Evolutionary conservation across 495 filamentous ascomycete genomes (phyloP), one percentile per base, ranked within the genome.

Genomic region (Penicillium desertorum): DNA sequence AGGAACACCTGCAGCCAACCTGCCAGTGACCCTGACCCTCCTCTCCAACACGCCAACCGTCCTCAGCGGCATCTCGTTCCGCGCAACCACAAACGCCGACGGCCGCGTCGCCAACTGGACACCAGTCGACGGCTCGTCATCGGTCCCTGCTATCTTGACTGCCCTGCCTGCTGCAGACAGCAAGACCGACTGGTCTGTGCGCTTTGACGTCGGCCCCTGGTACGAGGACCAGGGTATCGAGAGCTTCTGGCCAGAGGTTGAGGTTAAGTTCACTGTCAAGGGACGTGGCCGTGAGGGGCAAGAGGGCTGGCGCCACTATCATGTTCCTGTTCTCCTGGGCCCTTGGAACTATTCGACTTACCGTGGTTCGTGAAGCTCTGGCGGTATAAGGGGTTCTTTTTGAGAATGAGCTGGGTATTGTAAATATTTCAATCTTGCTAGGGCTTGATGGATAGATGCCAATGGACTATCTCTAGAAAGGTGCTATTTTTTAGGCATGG

Each of bases 281-380:
- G 75, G 76, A 37, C 69, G 76, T 23, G 76, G 76, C 3, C 71
- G 72, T 29, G 79, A 81, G 47, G 85, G 77, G 12, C 81, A 88
- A 79, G 76, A 77, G 52, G 78, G 76, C 45, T 86, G 79, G 65
- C 80, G 89, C 75, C 89, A 95, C 75, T 97, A 92, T 64, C 94
- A 98, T 82, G 88, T 98, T 4, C 94, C 94, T 25, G 75, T 98
- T 68, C 63, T 98, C 70, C 69, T 98, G 74, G 85, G 90, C 53
- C 92, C 92, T 43, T 97, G 86, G 78, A 91, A 87, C 66, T 98
- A 96, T 76, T 90, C 90, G 48, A 97, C 94, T 6, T 98, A 98
- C 73, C 78, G 94, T 64, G 94, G 94, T 2, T 80, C 76, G 43
- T 80, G 59, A 73, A 23, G 11, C n/a, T 39, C 0, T 17, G 17